Percentiles rank a stretch among this genome's conserved stretches.
These are phyloP conservation scores for Lodderomyces parapsilosis DNA, from an alignment of 1,139 yeast genomes.

Conservation along the genomic window DNA sequence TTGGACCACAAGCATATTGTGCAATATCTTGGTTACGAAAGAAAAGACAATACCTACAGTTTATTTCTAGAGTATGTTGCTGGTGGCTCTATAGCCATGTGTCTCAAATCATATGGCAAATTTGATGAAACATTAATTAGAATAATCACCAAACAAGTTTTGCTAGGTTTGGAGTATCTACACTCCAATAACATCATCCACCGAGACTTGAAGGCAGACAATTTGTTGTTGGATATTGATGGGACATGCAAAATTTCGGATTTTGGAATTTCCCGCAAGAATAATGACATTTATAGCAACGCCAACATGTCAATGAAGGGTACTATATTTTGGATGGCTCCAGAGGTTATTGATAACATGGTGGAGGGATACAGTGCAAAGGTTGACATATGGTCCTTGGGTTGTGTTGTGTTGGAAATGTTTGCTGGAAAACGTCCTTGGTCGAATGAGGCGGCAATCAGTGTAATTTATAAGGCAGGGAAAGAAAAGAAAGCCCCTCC, in stretches of 20 bases:
- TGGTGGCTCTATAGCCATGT: conserved; percentile 93
- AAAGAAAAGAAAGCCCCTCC: conserved; percentile 87
- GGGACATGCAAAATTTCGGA: conserved; percentile 97
- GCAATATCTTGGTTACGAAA: conserved; percentile 92
- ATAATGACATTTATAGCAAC: conserved; percentile 79
- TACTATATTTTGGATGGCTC: conserved; percentile 99
- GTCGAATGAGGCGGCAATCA: conserved; percentile 76
- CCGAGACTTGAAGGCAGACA: conserved; percentile 95
- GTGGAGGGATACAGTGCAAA: conserved; percentile 96
- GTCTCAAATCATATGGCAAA: conserved; percentile 78
- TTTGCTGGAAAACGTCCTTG: conserved; percentile 83
- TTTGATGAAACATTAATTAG: conserved; percentile 78
- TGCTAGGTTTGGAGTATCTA: conserved; percentile 79
- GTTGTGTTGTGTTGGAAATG: conserved; percentile 97
- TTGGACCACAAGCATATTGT: conserved; percentile 92
- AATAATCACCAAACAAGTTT: conserved; percentile 75
- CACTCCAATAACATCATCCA: conserved; percentile 89
- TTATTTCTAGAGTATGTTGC: conserved; percentile 93
- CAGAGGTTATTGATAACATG: conserved; percentile 87
- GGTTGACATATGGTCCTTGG: conserved; percentile 89
- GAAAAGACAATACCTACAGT: conserved; percentile 71
- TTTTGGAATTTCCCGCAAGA: conserved; percentile 88
- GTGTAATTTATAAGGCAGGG: conserved; percentile 76
- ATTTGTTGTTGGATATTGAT: conserved; percentile 80
- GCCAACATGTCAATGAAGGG: conserved; percentile 99